Evolutionary conservation across 2,329 filamentous ascomycete genomes (phyloP).

Genomic region (Paracoccidioides lutzii): DNA sequence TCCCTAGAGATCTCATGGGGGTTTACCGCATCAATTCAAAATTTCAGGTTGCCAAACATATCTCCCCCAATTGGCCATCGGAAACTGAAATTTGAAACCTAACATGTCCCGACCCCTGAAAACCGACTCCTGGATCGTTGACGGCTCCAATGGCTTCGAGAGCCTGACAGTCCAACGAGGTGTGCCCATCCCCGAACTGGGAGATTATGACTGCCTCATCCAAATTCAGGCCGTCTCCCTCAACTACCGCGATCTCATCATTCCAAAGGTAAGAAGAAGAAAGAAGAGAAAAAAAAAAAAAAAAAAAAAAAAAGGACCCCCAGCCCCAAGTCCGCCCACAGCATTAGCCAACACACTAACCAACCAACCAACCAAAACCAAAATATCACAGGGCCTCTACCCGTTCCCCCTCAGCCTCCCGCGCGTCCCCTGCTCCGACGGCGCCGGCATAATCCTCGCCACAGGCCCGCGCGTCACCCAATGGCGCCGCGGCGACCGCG

Average conservation of each 20-base stretch:
- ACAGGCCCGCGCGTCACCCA: slow-evolving; percentile 44
- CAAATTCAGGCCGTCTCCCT: slow-evolving; percentile 43
- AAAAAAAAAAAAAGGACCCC: too few species aligned
- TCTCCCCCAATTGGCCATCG: not conserved
- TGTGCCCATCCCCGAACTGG: slow-evolving; percentile 25
- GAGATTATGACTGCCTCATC: slow-evolving; percentile 60
- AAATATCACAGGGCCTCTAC: slow-evolving; percentile 29
- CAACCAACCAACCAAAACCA: not conserved
- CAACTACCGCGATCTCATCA: slow-evolving; percentile 39
- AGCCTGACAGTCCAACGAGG: not conserved
- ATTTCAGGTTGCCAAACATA: not conserved
- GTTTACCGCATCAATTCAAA: too few species aligned
- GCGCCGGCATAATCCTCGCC: slow-evolving; percentile 35
- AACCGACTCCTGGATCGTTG: slow-evolving; percentile 1
- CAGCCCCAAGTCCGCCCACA: not conserved
- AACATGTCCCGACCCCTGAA: not conserved
- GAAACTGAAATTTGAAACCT: not conserved
- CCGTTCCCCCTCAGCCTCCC: slow-evolving; percentile 32
- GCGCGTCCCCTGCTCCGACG: slow-evolving; percentile 31
- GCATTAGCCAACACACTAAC: not conserved
- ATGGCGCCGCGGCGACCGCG: slow-evolving; percentile 47
- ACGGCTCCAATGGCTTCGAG: slow-evolving; percentile 1
- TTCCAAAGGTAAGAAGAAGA: too few species aligned
- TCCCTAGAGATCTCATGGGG: not conserved
- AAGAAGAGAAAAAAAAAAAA: too few species aligned